phyloP scores from a whole-genome alignment of 495 filamentous ascomycete species.

The Talaromyces proteolyticus region DNA sequence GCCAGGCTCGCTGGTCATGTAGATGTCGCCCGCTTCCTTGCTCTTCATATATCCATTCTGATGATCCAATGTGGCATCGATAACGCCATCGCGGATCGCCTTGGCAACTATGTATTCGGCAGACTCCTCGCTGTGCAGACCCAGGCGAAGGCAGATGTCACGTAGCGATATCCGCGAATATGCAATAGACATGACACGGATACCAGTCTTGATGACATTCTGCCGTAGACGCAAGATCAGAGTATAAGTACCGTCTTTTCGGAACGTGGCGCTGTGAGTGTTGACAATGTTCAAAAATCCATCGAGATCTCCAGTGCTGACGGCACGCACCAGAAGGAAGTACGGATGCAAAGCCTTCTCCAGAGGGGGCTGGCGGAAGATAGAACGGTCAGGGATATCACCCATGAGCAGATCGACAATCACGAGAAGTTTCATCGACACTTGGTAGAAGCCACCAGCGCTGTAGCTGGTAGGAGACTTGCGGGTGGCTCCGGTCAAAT shows the following conservation, averaged over 20 bases:
- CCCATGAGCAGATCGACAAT: constrained; percentile 98
- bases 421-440: constrained; percentile 86
- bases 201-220: constrained; percentile 98
- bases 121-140: constrained; percentile 88
- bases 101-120: constrained; percentile 99
- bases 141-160: constrained; percentile 92
- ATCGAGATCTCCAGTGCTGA: constrained; percentile 89
- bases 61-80: constrained; percentile 90
- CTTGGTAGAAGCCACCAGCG: constrained; percentile 90
- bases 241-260: constrained; percentile 90
- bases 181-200: constrained; percentile 97
- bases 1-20: constrained; percentile 89
- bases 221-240: constrained; percentile 90
- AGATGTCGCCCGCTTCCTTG: constrained; percentile 91
- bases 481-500: constrained; percentile 83
- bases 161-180: constrained; percentile 97
- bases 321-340: constrained; percentile 86
- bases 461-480: constrained; percentile 88
- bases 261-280: constrained; percentile 75
- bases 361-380: constrained; percentile 82
- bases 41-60: constrained; percentile 98
- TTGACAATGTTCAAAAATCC: constrained; percentile 82
- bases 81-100: constrained; percentile 95
- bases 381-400: constrained; percentile 90
- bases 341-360: constrained; percentile 87